Conservation (phyloP, 2,329 filamentous ascomycete species). For the Emmonsiellopsis sp. region DNA sequence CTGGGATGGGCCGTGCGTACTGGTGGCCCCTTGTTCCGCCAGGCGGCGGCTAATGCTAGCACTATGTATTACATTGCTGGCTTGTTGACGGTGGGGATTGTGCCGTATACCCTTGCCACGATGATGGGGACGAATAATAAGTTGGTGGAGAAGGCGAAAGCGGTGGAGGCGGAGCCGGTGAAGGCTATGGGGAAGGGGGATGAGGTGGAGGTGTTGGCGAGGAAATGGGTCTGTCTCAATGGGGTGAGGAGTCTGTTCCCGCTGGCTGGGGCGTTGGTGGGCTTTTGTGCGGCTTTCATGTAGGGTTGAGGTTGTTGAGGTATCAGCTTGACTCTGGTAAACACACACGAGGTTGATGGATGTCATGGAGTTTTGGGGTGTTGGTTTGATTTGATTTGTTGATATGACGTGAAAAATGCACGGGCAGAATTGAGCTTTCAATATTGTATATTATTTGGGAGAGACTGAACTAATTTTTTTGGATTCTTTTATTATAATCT, state of each 20-base stretch:
- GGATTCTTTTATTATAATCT: too few species aligned
- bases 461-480: too few species aligned
- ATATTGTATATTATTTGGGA: too few species aligned
- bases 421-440: too few species aligned
- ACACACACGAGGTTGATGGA: neutral
- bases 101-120: constrained; percentile 23
- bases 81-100: constrained; percentile 21
- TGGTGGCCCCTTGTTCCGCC: constrained; percentile 7
- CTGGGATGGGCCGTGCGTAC: constrained; percentile 20
- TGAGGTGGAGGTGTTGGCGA: constrained; percentile 11
- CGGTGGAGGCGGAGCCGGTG: constrained; percentile 15
- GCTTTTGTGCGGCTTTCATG: neutral
- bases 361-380: neutral
- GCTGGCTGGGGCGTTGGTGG: neutral
- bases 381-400: too few species aligned
- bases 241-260: neutral
- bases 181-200: constrained; percentile 12
- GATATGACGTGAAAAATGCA: too few species aligned
- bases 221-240: neutral
- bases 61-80: constrained; percentile 21
- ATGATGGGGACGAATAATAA: constrained; percentile 23
- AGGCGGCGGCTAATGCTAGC: constrained; percentile 3
- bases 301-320: neutral
- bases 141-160: constrained; percentile 20
- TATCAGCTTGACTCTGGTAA: too few species aligned